Evolutionary conservation across 208 protist species (phyloP).

Genomic region (Herpetomonas muscarum): DNA sequence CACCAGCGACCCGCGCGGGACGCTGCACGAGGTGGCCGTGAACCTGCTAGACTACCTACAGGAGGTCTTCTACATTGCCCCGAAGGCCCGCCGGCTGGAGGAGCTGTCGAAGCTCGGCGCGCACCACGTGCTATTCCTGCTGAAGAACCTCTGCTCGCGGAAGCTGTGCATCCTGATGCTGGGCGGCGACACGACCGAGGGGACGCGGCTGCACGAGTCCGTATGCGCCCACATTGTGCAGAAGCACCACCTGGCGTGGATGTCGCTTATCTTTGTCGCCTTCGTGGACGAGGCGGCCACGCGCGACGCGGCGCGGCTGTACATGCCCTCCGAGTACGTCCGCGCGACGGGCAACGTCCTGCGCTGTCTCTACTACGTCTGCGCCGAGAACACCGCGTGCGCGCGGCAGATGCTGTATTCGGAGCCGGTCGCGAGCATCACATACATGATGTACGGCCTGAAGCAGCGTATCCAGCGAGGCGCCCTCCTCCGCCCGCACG

Average conservation of each 20-base stretch:
- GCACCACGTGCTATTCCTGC: conserved; percentile 53
- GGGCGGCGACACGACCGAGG: conserved; percentile 13
- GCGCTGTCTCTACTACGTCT: conserved; percentile 48
- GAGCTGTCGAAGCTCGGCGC: conserved; percentile 24
- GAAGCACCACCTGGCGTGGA: conserved; percentile 34
- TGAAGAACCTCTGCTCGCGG: conserved; percentile 45
- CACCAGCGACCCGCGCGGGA: conserved; percentile 23
- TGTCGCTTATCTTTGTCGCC: conserved; percentile 40
- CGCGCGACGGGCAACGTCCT: conserved; percentile 37
- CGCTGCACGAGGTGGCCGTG: conserved; percentile 25
- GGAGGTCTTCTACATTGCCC: conserved; percentile 10
- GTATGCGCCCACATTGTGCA: conserved; percentile 26
- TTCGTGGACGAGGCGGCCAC: conserved; percentile 51
- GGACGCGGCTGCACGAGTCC: conserved; percentile 6
- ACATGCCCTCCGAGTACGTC: conserved; percentile 32
- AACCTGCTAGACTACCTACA: conserved; percentile 50
- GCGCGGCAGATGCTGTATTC: conserved; percentile 50
- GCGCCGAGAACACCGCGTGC: conserved; percentile 28
- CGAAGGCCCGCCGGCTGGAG: conserved; percentile 13
- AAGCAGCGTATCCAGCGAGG: conserved; percentile 53
- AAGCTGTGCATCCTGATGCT: conserved; percentile 46
- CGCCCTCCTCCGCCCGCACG: conserved; percentile 40
- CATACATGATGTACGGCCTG: conserved; percentile 68
- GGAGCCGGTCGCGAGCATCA: conserved; percentile 64
- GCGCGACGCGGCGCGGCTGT: conserved; percentile 6